Conservation (phyloP, 208 protist species). For the Kentomonas sorsogonicus region DNA sequence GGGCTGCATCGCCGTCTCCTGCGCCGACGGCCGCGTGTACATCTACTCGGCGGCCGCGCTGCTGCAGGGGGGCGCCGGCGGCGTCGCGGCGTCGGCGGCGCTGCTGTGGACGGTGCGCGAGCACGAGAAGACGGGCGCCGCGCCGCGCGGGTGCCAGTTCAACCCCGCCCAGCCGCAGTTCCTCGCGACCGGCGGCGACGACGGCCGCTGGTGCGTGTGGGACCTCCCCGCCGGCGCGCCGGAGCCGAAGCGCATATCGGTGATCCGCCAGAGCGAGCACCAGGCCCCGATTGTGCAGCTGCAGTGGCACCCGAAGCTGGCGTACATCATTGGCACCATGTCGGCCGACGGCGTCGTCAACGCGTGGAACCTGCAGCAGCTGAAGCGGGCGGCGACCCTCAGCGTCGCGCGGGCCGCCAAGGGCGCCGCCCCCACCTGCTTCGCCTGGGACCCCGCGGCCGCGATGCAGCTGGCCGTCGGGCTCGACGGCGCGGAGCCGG, state of each 20-base stretch:
- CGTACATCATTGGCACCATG: slow-evolving; percentile 93
- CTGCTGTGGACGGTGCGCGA: slow-evolving; percentile 78
- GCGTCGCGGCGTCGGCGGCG: slow-evolving; percentile 21
- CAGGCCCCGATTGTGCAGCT: slow-evolving; percentile 48
- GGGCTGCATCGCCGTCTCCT: slow-evolving; percentile 70
- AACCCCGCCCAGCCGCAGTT: slow-evolving; percentile 89
- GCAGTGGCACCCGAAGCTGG: slow-evolving; percentile 76
- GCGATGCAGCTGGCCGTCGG: slow-evolving; percentile 91
- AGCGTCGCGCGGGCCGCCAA: slow-evolving; percentile 67
- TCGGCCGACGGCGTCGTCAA: slow-evolving; percentile 79
- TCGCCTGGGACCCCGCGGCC: slow-evolving; percentile 94
- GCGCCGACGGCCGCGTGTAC: slow-evolving; percentile 58
- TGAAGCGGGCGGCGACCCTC: slow-evolving; percentile 82
- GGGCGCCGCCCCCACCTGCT: slow-evolving; percentile 47
- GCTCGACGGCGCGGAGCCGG: slow-evolving; percentile 87
- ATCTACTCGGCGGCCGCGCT: slow-evolving; percentile 54
- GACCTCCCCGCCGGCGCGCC: slow-evolving; percentile 68
- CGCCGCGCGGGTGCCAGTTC: slow-evolving; percentile 91
- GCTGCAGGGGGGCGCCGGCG: slow-evolving; percentile 27
- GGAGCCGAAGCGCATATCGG: slow-evolving; percentile 35
- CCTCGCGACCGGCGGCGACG: slow-evolving; percentile 62
- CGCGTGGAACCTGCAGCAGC: slow-evolving; percentile 94
- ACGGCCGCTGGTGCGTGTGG: slow-evolving; percentile 86
- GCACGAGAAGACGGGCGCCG: slow-evolving; percentile 73
- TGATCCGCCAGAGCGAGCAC: slow-evolving; percentile 57